These are phyloP conservation scores for Mucor indicus DNA, from an alignment of 371 early-diverging fungal genomes.

Conservation along the genomic window DNA sequence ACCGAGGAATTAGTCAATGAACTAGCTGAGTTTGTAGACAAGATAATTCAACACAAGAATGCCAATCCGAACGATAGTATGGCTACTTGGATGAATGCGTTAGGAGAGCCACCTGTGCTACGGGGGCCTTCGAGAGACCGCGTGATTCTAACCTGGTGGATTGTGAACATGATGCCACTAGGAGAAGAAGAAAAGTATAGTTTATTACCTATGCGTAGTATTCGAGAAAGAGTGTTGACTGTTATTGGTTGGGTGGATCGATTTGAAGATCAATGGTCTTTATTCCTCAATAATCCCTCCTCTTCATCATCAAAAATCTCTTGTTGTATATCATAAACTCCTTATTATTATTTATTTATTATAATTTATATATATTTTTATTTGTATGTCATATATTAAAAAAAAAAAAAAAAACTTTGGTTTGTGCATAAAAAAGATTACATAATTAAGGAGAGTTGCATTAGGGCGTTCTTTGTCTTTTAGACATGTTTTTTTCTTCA, in stretches of 20 bases:
- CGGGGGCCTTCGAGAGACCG: conserved; percentile 24
- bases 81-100: conserved; percentile 13
- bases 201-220: conserved; percentile 32
- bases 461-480: no score
- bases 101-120: conserved; percentile 19
- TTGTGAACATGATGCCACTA: conserved; percentile 52
- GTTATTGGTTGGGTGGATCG: conserved; percentile 44
- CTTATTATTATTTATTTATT: no score
- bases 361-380: no score
- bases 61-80: conserved; percentile 8
- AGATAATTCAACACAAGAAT: conserved; percentile 1
- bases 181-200: conserved; percentile 43
- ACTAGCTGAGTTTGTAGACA: conserved; percentile 17
- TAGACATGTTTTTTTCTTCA: conserved; percentile 6
- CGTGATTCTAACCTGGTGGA: conserved; percentile 53
- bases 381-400: no score
- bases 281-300: conserved; percentile 12
- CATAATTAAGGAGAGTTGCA: no score
- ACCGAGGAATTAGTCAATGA: conserved; percentile 25
- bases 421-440: no score
- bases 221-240: conserved; percentile 44
- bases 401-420: no score
- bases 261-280: conserved; percentile 29
- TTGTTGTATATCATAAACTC: no score
- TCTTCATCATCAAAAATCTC: no score